These are phyloP conservation scores for Ophiostoma quercus DNA, from an alignment of 2,329 filamentous ascomycete species.

Conservation along the genomic window DNA sequence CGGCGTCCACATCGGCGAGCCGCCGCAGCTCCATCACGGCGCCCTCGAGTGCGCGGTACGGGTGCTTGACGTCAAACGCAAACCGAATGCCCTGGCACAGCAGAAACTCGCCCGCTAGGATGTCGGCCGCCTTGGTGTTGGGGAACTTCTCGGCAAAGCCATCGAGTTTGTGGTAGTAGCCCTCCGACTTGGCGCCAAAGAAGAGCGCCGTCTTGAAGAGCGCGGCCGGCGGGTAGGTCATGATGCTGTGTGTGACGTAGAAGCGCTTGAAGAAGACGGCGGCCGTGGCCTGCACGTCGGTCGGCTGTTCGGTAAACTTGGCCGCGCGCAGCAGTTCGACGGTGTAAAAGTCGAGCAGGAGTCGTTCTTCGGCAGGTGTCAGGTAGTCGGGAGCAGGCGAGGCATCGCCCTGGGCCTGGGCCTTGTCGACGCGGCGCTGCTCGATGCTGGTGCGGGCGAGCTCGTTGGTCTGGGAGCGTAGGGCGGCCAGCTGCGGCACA, in stretches of 20 bases:
- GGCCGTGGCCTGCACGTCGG: conserved; percentile 62
- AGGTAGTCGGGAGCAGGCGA: conserved; percentile 49
- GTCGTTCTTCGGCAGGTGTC: conserved; percentile 74
- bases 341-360: conserved; percentile 73
- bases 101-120: conserved; percentile 87
- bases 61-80: conserved; percentile 87
- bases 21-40: conserved; percentile 75
- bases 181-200: conserved; percentile 89
- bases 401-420: conserved; percentile 21
- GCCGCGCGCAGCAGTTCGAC: conserved; percentile 54
- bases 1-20: conserved; percentile 55
- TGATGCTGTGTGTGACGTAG: conserved; percentile 90
- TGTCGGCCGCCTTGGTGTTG: conserved; percentile 67
- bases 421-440: conserved; percentile 47
- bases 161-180: conserved; percentile 52
- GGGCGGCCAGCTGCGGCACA: conserved; percentile 60
- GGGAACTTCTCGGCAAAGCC: conserved; percentile 64
- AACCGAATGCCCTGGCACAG: conserved; percentile 89
- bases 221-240: conserved; percentile 90
- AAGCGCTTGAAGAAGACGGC: conserved; percentile 89
- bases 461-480: conserved; percentile 73
- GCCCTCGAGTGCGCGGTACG: conserved; percentile 81
- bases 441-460: conserved; percentile 62
- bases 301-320: conserved; percentile 48
- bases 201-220: conserved; percentile 88